Conservation (phyloP, 2,329 filamentous ascomycete species). For the Aspergillus versicolor region DNA sequence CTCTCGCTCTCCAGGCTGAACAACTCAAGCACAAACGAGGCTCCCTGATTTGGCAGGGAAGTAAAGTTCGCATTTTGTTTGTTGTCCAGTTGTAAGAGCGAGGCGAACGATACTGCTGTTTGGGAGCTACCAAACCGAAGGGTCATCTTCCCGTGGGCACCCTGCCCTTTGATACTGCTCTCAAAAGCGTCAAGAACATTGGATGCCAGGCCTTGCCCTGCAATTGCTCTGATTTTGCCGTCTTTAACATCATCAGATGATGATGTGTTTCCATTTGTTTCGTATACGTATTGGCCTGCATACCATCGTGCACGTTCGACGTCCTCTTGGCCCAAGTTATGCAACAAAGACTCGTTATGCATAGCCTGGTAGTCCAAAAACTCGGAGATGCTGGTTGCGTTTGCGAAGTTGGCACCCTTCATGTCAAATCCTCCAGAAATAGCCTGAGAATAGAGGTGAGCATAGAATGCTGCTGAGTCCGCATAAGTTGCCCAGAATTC, state of each 20-base stretch:
- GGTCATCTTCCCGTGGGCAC: slow-evolving; percentile 44
- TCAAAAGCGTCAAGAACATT: slow-evolving; percentile 40
- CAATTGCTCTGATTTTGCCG: slow-evolving; percentile 39
- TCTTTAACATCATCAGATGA: slow-evolving; percentile 21
- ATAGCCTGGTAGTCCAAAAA: slow-evolving; percentile 55
- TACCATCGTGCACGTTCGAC: slow-evolving; percentile 42
- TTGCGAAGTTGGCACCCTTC: slow-evolving; percentile 47
- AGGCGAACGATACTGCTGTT: slow-evolving; percentile 53
- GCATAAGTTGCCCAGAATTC: slow-evolving; percentile 42
- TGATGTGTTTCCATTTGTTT: slow-evolving; percentile 47
- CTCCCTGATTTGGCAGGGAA: slow-evolving; percentile 49
- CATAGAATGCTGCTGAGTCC: slow-evolving; percentile 47
- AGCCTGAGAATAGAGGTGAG: slow-evolving; percentile 42
- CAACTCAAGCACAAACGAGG: slow-evolving; percentile 54
- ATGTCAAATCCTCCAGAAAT: slow-evolving; percentile 44
- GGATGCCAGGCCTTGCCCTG: slow-evolving; percentile 44
- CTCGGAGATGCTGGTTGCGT: slow-evolving; percentile 57
- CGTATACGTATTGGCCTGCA: slow-evolving; percentile 51
- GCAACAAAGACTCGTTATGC: slow-evolving; percentile 50
- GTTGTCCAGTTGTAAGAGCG: slow-evolving; percentile 42
- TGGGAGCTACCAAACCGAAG: slow-evolving; percentile 52
- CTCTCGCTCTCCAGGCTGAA: slow-evolving; percentile 42
- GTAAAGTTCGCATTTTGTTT: slow-evolving; percentile 45
- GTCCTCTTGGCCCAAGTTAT: slow-evolving; percentile 31
- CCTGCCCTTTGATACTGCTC: slow-evolving; percentile 38